Evolutionary conservation across 176 grass and related monocot species (phyloP).

Genomic region (Poa pratensis): DNA sequence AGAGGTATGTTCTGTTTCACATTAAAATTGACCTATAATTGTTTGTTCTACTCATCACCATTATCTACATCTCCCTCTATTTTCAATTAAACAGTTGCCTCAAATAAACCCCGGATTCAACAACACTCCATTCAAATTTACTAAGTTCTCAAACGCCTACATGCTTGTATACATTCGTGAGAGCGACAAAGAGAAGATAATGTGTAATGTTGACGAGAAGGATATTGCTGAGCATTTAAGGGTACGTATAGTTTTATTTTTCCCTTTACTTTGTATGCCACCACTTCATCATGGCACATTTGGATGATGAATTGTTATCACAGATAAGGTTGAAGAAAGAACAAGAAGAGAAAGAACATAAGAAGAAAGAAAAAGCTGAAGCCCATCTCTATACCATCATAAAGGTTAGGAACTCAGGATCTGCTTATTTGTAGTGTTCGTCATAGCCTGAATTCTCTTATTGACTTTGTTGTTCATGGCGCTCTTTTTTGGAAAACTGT

Average conservation of each 20-base stretch:
- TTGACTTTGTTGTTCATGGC: not conserved
- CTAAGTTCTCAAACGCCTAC: slow-evolving; percentile 93
- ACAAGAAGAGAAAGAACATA: slow-evolving; percentile 95
- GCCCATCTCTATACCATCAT: slow-evolving; percentile 96
- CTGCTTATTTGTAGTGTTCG: slow-evolving; percentile 11
- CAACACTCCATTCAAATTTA: slow-evolving; percentile 90
- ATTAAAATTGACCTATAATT: slow-evolving; percentile 25
- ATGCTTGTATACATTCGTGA: slow-evolving; percentile 99
- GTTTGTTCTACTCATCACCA: slow-evolving; percentile 24
- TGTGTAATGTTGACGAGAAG: slow-evolving; percentile 95
- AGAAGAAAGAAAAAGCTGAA: slow-evolving; percentile 95
- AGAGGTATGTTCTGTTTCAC: slow-evolving; percentile 58
- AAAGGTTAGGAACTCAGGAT: slow-evolving; percentile 55
- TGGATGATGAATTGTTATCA: slow-evolving; percentile 44
- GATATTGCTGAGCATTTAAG: slow-evolving; percentile 92
- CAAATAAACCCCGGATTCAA: slow-evolving; percentile 92
- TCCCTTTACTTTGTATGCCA: slow-evolving; percentile 6
- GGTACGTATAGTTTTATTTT: slow-evolving; percentile 47
- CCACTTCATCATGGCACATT: slow-evolving; percentile 28
- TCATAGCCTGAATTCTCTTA: slow-evolving; percentile 28
- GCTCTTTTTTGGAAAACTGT: slow-evolving; percentile 7
- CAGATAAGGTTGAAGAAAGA: slow-evolving; percentile 92
- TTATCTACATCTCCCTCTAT: slow-evolving; percentile 14
- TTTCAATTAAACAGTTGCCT: slow-evolving; percentile 60
- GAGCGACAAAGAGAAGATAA: slow-evolving; percentile 92